Conservation (phyloP, 768 basidiomycete genomes). For the Psilocybe cyanescens region DNA sequence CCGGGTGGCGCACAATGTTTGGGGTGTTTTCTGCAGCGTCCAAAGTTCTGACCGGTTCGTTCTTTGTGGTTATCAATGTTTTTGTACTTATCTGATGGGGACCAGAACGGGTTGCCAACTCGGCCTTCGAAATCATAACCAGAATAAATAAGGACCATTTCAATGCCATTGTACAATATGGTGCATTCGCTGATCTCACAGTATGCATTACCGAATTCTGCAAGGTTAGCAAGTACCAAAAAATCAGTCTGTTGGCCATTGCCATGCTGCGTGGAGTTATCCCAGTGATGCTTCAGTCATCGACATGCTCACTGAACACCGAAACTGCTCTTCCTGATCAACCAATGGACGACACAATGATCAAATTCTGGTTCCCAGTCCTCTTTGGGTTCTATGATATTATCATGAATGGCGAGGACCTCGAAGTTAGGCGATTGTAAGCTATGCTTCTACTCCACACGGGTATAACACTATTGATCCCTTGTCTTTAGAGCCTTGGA, state of each 20-base stretch:
- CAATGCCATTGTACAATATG: conserved; percentile 86
- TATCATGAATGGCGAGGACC: conserved; percentile 99
- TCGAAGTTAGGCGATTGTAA: conserved; percentile 95
- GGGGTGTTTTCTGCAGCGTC: conserved; percentile 97
- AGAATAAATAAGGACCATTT: conserved; percentile 92
- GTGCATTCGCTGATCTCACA: conserved; percentile 93
- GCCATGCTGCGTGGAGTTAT: conserved; percentile 95
- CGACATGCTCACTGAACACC: conserved; percentile 56
- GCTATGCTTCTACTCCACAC: conserved; percentile 31
- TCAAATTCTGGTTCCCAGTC: conserved; percentile 96
- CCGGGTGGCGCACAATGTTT: conserved; percentile 99
- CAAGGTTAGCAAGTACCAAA: conserved; percentile 99
- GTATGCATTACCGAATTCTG: conserved; percentile 99
- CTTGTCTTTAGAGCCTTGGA: conserved; percentile 78
- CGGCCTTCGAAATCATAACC: conserved; percentile 96
- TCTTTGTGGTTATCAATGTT: background rate
- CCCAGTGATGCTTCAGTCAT: conserved; percentile 85
- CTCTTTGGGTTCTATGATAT: conserved; percentile 99
- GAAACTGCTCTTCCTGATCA: conserved; percentile 31
- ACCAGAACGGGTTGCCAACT: conserved; percentile 85
- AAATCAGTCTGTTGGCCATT: conserved; percentile 94
- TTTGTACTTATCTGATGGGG: conserved; percentile 1
- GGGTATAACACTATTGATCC: conserved; percentile 7
- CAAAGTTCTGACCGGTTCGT: conserved; percentile 82
- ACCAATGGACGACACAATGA: conserved; percentile 81